phyloP scores from a whole-genome alignment of 2,329 filamentous ascomycete genomes.

The Diaporthe sp. region DNA sequence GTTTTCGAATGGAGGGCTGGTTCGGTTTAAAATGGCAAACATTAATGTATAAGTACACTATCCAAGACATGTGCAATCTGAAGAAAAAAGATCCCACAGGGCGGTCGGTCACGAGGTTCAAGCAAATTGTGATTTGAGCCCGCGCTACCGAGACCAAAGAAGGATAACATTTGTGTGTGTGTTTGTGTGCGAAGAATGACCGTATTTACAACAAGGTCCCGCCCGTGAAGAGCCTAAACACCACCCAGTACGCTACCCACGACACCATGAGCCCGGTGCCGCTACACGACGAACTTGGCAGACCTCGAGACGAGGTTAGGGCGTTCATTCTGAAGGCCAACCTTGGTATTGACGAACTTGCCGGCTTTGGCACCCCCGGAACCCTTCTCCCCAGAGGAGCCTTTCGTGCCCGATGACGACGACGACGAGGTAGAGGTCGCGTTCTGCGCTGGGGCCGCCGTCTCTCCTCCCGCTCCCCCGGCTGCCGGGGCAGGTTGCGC shows the following conservation, averaged over 20 bases:
- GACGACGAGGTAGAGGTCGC: neutral
- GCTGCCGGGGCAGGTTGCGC: neutral
- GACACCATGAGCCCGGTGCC: neutral
- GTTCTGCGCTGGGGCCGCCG: neutral
- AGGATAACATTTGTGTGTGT: conserved; percentile 11
- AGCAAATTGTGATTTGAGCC: neutral
- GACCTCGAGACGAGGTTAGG: conserved; percentile 24
- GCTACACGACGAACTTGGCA: conserved; percentile 18
- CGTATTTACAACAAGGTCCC: conserved; percentile 32
- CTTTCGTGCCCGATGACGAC: neutral
- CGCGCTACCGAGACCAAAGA: conserved; percentile 7
- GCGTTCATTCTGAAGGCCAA: conserved; percentile 18
- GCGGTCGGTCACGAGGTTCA: neutral
- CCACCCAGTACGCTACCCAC: conserved; percentile 12
- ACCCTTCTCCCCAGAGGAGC: neutral
- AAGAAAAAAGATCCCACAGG: neutral
- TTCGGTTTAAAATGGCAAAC: neutral
- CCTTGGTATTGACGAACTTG: conserved; percentile 11
- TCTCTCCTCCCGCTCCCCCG: neutral
- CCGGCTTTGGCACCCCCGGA: conserved; percentile 14
- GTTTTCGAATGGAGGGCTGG: neutral
- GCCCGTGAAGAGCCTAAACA: conserved; percentile 24
- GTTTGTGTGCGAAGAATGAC: conserved; percentile 17
- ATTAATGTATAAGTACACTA: conserved; percentile 12
- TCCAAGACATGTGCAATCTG: neutral